Conservation (phyloP, 306 rosid genomes). For the Gillenia trifoliata region DNA sequence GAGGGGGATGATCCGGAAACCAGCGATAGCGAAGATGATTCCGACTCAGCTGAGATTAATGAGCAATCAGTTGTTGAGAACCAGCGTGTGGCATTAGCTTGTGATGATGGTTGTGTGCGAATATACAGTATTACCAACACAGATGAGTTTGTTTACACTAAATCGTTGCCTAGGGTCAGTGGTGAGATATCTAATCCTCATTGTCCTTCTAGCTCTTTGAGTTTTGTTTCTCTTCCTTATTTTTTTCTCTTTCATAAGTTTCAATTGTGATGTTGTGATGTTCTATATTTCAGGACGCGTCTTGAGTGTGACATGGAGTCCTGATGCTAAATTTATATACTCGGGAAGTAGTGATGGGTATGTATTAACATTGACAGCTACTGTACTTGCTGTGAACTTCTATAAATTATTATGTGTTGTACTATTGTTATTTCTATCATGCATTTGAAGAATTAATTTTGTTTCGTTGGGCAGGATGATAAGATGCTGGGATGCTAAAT, state of each 20-base stretch:
- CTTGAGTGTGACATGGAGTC: conserved; percentile 86
- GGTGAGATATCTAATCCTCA: conserved; percentile 54
- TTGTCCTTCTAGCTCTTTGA: not conserved
- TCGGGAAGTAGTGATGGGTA: conserved; percentile 97
- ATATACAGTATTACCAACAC: conserved; percentile 49
- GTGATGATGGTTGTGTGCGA: conserved; percentile 74
- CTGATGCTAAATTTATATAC: conserved; percentile 63
- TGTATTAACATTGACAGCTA: conserved; percentile 21
- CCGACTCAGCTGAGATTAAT: conserved; percentile 27
- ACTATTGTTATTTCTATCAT: not conserved
- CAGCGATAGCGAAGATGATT: conserved; percentile 55
- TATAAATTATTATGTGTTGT: not conserved
- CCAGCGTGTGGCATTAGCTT: conserved; percentile 61
- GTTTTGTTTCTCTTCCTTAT: not conserved
- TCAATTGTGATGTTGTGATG: not conserved
- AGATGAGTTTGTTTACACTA: conserved; percentile 59
- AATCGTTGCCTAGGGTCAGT: conserved; percentile 71
- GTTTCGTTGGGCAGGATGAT: conserved; percentile 41
- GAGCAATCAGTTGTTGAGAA: conserved; percentile 26
- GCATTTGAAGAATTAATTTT: not conserved
- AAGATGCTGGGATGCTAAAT: conserved; percentile 73
- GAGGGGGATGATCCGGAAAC: conserved; percentile 10
- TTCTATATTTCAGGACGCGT: conserved; percentile 56
- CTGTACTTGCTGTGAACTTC: not conserved
- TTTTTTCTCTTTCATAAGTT: not conserved